phyloP scores from a whole-genome alignment of 495 filamentous ascomycete species.

The Mytilinidion resinicola region DNA sequence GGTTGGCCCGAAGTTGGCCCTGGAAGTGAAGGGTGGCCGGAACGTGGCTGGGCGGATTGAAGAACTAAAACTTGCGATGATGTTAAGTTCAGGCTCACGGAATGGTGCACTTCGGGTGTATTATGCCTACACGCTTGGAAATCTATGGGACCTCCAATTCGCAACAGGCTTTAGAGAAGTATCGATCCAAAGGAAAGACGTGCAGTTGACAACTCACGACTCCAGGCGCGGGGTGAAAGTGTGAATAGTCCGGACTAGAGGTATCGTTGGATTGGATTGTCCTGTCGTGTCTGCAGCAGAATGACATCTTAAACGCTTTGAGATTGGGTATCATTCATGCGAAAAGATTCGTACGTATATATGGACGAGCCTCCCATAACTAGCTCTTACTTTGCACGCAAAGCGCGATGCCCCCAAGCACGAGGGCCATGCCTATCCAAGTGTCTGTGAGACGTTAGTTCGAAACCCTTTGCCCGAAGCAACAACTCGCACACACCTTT shows the following conservation, averaged over 20 bases:
- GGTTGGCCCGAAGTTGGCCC: slow-evolving; percentile 26
- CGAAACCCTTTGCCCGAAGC: neutral
- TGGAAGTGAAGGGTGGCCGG: slow-evolving; percentile 23
- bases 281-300: too few species aligned
- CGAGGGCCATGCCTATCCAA: slow-evolving; percentile 79
- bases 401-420: slow-evolving; percentile 75
- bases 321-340: too few species aligned
- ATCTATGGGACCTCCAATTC: too few species aligned
- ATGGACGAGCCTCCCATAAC: neutral
- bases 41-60: slow-evolving; percentile 24
- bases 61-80: neutral
- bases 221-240: too few species aligned
- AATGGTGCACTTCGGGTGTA: neutral
- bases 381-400: slow-evolving; percentile 58
- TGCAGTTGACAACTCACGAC: too few species aligned
- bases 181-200: too few species aligned
- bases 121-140: too few species aligned
- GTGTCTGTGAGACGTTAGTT: slow-evolving; percentile 53
- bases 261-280: too few species aligned
- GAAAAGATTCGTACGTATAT: too few species aligned
- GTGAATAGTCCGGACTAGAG: too few species aligned
- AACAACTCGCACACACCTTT: slow-evolving; percentile 46
- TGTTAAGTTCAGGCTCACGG: neutral
- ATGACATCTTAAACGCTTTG: too few species aligned
- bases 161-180: too few species aligned